Conservation (phyloP, 768 basidiomycete species). For the Calocera cornea region DNA sequence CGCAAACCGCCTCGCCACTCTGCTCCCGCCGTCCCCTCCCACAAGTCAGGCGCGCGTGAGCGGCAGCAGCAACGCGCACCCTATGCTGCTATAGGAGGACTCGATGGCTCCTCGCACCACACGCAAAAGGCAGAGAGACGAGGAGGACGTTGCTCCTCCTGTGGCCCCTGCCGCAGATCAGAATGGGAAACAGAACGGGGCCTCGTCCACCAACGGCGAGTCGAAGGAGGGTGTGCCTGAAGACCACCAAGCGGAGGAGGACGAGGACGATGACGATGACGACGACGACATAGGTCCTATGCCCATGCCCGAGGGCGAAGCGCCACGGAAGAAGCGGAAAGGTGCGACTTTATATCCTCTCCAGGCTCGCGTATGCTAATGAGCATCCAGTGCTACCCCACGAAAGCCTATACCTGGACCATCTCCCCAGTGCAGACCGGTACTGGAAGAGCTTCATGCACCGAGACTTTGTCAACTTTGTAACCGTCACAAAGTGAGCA, state of each 20-base stretch:
- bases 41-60: too few relatives aligned
- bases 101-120: neutral
- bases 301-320: conserved; percentile 52
- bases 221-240: conserved; percentile 11
- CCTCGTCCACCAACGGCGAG: too few relatives aligned
- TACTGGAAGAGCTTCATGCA: conserved; percentile 99
- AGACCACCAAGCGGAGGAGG: conserved; percentile 28
- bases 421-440: conserved; percentile 80
- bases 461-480: conserved; percentile 78
- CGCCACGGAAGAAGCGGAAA: conserved; percentile 67
- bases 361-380: conserved; percentile 8
- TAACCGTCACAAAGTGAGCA: conserved; percentile 71
- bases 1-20: neutral
- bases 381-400: conserved; percentile 65
- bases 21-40: neutral
- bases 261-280: conserved; percentile 35
- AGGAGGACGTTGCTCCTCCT: conserved; percentile 12
- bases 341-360: conserved; percentile 33
- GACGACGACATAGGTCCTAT: conserved; percentile 81
- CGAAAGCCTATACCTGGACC: conserved; percentile 82
- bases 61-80: too few relatives aligned
- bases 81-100: neutral
- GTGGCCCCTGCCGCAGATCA: conserved; percentile 4
- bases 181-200: conserved; percentile 18
- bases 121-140: conserved; percentile 44